A percentile compares a stretch with the other conserved stretches of the same genome.
These are phyloP conservation scores for Exophiala phaeomuriformis DNA, from an alignment of 2,329 filamentous ascomycete species.

Conservation along the genomic window DNA sequence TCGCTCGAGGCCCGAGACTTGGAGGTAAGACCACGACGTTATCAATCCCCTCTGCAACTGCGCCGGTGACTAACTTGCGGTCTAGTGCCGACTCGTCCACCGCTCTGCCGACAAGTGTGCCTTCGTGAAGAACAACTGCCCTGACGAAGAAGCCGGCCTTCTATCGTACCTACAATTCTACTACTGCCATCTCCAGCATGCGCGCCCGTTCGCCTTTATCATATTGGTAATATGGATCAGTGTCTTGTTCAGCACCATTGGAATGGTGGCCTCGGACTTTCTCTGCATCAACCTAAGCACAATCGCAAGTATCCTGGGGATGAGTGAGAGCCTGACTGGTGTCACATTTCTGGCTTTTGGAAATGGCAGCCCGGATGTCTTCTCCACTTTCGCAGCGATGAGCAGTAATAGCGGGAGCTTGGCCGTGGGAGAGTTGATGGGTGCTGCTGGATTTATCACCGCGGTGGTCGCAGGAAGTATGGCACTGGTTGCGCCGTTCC, in stretches of 20 bases:
- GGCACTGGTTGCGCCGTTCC: slow-evolving; percentile 92
- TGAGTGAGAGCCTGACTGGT: slow-evolving; percentile 92
- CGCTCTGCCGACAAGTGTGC: slow-evolving; percentile 71
- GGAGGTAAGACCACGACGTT: slow-evolving; percentile 10
- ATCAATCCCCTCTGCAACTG: neutral
- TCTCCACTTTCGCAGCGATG: slow-evolving; percentile 98
- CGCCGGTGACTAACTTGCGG: slow-evolving; percentile 7
- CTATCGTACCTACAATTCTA: slow-evolving; percentile 83
- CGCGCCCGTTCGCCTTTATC: slow-evolving; percentile 68
- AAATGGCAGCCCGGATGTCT: slow-evolving; percentile 96
- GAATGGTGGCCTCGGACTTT: slow-evolving; percentile 96
- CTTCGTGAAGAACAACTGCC: slow-evolving; percentile 74
- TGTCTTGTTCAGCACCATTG: slow-evolving; percentile 90
- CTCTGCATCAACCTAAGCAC: slow-evolving; percentile 96
- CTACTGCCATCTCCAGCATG: slow-evolving; percentile 68
- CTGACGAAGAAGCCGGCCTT: slow-evolving; percentile 82
- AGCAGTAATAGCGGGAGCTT: slow-evolving; percentile 93
- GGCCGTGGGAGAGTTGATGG: slow-evolving; percentile 89
- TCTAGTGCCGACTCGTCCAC: slow-evolving; percentile 71
- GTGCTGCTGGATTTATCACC: slow-evolving; percentile 91
- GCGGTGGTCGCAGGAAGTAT: slow-evolving; percentile 94
- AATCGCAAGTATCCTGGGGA: slow-evolving; percentile 76
- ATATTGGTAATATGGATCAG: slow-evolving; percentile 76
- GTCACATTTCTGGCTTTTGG: slow-evolving; percentile 96
- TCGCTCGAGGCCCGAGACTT: slow-evolving; percentile 18